Percentiles rank a stretch among this genome's conserved stretches.
phyloP scores from a whole-genome alignment of 257 asterid genomes.

The Fraxinus americana region DNA sequence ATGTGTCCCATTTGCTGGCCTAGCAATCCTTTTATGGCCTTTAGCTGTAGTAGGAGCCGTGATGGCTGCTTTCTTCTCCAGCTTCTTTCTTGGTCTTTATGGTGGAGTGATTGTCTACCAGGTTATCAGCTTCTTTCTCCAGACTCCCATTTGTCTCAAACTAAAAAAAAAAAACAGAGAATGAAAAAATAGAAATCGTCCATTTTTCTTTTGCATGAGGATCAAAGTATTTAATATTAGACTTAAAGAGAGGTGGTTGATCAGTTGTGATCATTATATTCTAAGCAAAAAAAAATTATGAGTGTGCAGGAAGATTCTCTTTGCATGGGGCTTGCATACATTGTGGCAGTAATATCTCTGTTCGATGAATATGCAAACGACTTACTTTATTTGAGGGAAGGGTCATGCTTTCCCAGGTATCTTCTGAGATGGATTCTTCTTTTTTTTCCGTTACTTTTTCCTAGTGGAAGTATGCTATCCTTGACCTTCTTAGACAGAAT shows the following conservation, averaged over 20 bases:
- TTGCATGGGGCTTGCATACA: constrained; percentile 76
- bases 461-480: background rate
- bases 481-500: background rate
- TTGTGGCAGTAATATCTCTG: constrained; percentile 64
- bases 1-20: constrained; percentile 90
- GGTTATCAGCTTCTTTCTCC: constrained; percentile 32
- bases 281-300: background rate
- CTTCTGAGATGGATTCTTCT: background rate
- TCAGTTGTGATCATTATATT: background rate
- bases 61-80: constrained; percentile 62
- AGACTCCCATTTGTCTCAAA: background rate
- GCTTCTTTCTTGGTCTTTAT: constrained; percentile 75
- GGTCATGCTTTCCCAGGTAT: constrained; percentile 92
- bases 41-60: constrained; percentile 74
- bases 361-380: constrained; percentile 87
- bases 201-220: background rate
- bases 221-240: background rate
- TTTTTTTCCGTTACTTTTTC: background rate
- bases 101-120: constrained; percentile 78
- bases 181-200: background rate
- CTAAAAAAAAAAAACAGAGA: background rate
- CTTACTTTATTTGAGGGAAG: constrained; percentile 72
- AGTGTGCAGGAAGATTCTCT: constrained; percentile 71
- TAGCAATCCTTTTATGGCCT: constrained; percentile 87
- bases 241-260: background rate